phyloP scores from a whole-genome alignment of 2,329 filamentous ascomycete genomes.

The Trichoderma asperellum region DNA sequence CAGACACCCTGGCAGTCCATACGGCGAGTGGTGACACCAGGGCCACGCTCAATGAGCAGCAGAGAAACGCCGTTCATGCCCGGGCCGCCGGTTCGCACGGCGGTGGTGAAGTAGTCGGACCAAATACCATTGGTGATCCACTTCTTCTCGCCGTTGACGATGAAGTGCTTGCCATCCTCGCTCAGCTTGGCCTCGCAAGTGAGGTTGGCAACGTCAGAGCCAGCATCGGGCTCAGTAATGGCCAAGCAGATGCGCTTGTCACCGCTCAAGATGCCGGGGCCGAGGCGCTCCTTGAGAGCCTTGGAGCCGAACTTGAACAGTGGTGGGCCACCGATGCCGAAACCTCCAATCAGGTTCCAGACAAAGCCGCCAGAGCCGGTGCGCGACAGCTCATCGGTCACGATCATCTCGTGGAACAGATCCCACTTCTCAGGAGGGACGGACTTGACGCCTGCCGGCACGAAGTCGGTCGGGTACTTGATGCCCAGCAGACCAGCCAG shows the following conservation, averaged over 20 bases:
- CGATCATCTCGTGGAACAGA: slow-evolving; percentile 94
- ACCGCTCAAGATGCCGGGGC: slow-evolving; percentile 84
- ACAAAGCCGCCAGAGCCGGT: slow-evolving; percentile 89
- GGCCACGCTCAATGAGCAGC: slow-evolving; percentile 87
- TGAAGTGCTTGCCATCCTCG: slow-evolving; percentile 97
- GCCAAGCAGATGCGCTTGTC: slow-evolving; percentile 98
- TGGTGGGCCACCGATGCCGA: slow-evolving; percentile 90
- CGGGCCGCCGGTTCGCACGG: slow-evolving; percentile 82
- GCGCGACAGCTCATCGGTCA: slow-evolving; percentile 93
- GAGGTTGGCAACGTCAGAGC: slow-evolving; percentile 91
- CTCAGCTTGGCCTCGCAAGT: slow-evolving; percentile 94
- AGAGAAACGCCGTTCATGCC: slow-evolving; percentile 94
- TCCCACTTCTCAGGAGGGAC: slow-evolving; percentile 93
- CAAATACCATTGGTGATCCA: slow-evolving; percentile 99
- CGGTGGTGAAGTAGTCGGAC: slow-evolving; percentile 96
- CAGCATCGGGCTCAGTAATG: slow-evolving; percentile 95
- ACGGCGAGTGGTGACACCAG: slow-evolving; percentile 86
- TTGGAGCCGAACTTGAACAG: slow-evolving; percentile 91
- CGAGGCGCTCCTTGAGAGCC: slow-evolving; percentile 79
- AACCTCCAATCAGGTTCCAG: slow-evolving; percentile 97
- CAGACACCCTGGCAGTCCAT: slow-evolving; percentile 99
- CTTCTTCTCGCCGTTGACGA: slow-evolving; percentile 99
- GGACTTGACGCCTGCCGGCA: slow-evolving; percentile 64
- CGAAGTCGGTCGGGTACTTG: slow-evolving; percentile 77
- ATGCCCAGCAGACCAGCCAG: slow-evolving; percentile 88